These are phyloP conservation scores for Phellinidium pouzarii DNA, from an alignment of 1,284 basidiomycete genomes.

Conservation along the genomic window DNA sequence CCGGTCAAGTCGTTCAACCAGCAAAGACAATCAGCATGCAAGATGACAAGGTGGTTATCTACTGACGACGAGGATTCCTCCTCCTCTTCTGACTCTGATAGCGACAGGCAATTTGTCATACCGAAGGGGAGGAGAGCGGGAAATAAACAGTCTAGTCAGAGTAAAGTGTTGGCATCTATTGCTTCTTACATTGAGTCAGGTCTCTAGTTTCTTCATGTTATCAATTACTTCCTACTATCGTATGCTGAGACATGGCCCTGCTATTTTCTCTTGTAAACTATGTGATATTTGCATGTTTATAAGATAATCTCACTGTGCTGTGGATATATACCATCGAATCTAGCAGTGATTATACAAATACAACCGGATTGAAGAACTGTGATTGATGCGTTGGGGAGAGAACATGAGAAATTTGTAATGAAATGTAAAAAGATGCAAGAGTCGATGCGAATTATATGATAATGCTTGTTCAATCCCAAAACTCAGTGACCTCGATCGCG, in stretches of 20 bases:
- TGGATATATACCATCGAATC: too few species aligned
- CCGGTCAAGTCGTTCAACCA: slow-evolving; percentile 24
- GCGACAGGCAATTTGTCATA: slow-evolving; percentile 46
- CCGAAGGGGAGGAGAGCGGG: slow-evolving; percentile 53
- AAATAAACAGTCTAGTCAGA: slow-evolving; percentile 12
- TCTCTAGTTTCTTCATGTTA: not conserved
- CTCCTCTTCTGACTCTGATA: slow-evolving; percentile 35
- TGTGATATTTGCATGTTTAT: too few species aligned
- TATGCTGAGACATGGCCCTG: too few species aligned
- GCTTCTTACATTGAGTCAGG: not conserved
- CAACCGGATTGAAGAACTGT: too few species aligned
- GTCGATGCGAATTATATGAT: not conserved
- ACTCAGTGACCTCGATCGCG: not conserved
- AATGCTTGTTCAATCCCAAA: not conserved
- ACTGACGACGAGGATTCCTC: slow-evolving; percentile 32
- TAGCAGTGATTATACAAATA: too few species aligned
- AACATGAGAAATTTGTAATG: too few species aligned
- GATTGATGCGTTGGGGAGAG: too few species aligned
- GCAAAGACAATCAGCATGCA: slow-evolving; percentile 32
- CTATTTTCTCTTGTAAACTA: too few species aligned
- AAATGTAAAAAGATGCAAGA: too few species aligned
- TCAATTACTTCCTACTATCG: too few species aligned
- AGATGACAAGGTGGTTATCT: slow-evolving; percentile 32
- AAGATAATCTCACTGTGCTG: too few species aligned
- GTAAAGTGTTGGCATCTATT: not conserved